Evolutionary conservation across 2,329 filamentous ascomycete genomes (phyloP).

Genomic region (Hymenoscyphus scutula): DNA sequence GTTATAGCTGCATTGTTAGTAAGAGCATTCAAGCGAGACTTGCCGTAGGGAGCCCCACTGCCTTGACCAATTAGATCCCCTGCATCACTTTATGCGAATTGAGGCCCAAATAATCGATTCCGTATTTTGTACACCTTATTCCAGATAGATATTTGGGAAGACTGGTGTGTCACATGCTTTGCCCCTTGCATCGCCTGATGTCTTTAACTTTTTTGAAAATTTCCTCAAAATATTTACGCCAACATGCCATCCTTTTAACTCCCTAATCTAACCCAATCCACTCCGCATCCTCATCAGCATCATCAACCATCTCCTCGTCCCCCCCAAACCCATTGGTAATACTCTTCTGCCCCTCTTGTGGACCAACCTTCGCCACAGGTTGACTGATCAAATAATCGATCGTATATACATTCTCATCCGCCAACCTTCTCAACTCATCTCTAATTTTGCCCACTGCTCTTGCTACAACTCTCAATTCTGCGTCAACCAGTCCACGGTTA

Average conservation of each 20-base stretch:
- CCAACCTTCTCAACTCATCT: slow-evolving; percentile 76
- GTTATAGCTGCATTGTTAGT: too few relatives aligned
- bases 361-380: slow-evolving; percentile 38
- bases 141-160: too few relatives aligned
- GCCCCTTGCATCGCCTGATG: not conserved
- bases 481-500: slow-evolving; percentile 73
- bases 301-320: slow-evolving; percentile 32
- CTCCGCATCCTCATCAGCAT: slow-evolving; percentile 45
- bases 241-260: not conserved
- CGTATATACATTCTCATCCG: slow-evolving; percentile 85
- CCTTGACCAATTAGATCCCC: too few relatives aligned
- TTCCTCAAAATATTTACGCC: not conserved
- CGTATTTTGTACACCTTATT: too few relatives aligned
- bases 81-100: too few relatives aligned
- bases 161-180: not conserved
- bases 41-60: too few relatives aligned
- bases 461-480: slow-evolving; percentile 80
- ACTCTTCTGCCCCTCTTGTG: slow-evolving; percentile 36
- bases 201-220: not conserved
- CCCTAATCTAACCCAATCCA: slow-evolving; percentile 53
- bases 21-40: too few relatives aligned
- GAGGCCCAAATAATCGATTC: too few relatives aligned
- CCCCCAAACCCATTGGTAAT: slow-evolving; percentile 38
- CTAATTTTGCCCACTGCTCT: slow-evolving; percentile 78
- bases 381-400: slow-evolving; percentile 75